Evolutionary conservation across 306 rosid genomes (phyloP), one percentile per base, ranked within the genome.

Genomic region (Heteromeles arbutifolia): DNA sequence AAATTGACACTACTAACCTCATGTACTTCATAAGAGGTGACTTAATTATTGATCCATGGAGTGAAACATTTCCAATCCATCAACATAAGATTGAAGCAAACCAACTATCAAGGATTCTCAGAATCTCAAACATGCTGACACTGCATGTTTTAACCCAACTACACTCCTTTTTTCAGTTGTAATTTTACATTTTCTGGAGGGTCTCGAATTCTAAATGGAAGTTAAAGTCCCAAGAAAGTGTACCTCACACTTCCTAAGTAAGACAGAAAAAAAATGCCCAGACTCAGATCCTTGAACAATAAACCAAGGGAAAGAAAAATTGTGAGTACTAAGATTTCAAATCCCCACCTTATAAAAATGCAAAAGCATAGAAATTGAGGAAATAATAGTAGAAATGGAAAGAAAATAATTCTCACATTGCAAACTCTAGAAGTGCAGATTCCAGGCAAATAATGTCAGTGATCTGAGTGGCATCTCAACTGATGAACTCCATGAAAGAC

Each of bases 401-500:
- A 56, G 48, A 10, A 37, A 34, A 59, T 12, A 69, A 45, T 65
- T 31, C 76, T 81, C 71, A 80, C 86, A 77, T 72, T 45, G 54
- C 18, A 26, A 63, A 29, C 69, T 31, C 39, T 67, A 10, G 22
- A 50, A 32, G 37, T 57, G 73, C 79, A 80, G 77, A 69, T 26
- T 37, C 67, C 67, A 65, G 52, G 22, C 25, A 21, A 69, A 39
- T 32, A 37, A 32, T 58, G 39, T 53, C 77, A 37, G 65, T 70
- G 56, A 73, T 67, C 74, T 73, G 53, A 17, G 73, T 65, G 28
- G 74, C 78, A 69, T 41, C 72, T 41, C 68, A 67, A 41, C 62
- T 31, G 37, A 78, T 5, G 76, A 67, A 34, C 68, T 70, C 83
- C 76, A 74, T 75, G 74, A 34, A 64, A 70, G 69, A 74, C 69